A percentile compares a stretch with the other conserved stretches of the same genome.
phyloP scores from a whole-genome alignment of 306 rosid genomes.

The Carpinus fangiana region DNA sequence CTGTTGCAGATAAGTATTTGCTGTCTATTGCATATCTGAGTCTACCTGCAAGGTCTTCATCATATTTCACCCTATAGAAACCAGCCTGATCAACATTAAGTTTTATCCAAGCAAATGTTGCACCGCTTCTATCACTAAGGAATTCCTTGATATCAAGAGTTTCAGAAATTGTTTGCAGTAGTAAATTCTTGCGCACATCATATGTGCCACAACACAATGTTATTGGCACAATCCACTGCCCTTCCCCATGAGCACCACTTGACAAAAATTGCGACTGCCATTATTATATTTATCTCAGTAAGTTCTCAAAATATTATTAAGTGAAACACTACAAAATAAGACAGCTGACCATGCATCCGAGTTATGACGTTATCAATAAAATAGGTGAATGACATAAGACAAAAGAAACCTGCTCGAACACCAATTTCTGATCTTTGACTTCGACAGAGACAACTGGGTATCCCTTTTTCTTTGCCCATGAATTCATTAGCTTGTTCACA shows the following conservation, averaged over 20 bases:
- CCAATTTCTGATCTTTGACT: slow-evolving; percentile 60
- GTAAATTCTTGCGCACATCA: slow-evolving; percentile 63
- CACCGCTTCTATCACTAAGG: slow-evolving; percentile 34
- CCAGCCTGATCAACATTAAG: slow-evolving; percentile 94
- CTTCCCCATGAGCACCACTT: slow-evolving; percentile 77
- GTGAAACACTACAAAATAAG: not conserved
- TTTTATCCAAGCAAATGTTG: slow-evolving; percentile 62
- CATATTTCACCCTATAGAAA: slow-evolving; percentile 94
- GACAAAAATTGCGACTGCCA: slow-evolving; percentile 82
- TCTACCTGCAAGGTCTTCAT: slow-evolving; percentile 65
- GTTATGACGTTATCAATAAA: not conserved
- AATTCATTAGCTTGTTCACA: slow-evolving; percentile 78
- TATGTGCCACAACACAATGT: slow-evolving; percentile 75
- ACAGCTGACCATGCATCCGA: not conserved
- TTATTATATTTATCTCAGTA: slow-evolving; percentile 10
- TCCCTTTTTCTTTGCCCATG: slow-evolving; percentile 95
- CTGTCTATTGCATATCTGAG: slow-evolving; percentile 76
- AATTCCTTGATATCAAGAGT: slow-evolving; percentile 54
- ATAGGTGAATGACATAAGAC: slow-evolving; percentile 17
- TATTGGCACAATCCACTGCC: slow-evolving; percentile 86
- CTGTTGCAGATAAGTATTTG: slow-evolving; percentile 66
- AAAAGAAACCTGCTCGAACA: slow-evolving; percentile 76
- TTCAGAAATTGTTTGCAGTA: slow-evolving; percentile 61
- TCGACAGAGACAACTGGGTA: slow-evolving; percentile 84
- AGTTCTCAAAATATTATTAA: not conserved